These are phyloP conservation scores for Microsporum canis DNA, from an alignment of 2,329 filamentous ascomycete genomes.

Conservation along the genomic window DNA sequence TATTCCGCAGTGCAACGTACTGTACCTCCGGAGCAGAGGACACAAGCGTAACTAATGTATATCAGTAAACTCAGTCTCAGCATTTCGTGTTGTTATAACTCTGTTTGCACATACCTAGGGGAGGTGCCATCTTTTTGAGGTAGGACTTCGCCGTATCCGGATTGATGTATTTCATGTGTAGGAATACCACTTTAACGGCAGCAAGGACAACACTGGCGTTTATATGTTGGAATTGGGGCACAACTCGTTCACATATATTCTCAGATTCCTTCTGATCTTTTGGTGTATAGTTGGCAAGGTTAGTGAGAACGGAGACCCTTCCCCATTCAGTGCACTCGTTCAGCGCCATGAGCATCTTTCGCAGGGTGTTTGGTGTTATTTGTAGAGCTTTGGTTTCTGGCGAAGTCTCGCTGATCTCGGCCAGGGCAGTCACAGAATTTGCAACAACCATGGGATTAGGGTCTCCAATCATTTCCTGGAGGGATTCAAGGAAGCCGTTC, in stretches of 20 bases:
- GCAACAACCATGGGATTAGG: slow-evolving; percentile 99
- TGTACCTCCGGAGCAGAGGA: slow-evolving; percentile 95
- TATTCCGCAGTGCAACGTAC: slow-evolving; percentile 92
- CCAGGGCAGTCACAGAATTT: slow-evolving; percentile 86
- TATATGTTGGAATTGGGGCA: slow-evolving; percentile 95
- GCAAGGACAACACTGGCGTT: slow-evolving; percentile 94
- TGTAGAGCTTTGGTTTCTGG: slow-evolving; percentile 81
- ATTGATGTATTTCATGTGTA: slow-evolving; percentile 81
- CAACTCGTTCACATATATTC: slow-evolving; percentile 92
- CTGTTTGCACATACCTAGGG: slow-evolving; percentile 53
- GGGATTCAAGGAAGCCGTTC: slow-evolving; percentile 84
- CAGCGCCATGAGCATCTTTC: slow-evolving; percentile 91
- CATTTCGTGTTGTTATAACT: not conserved
- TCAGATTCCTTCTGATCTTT: slow-evolving; percentile 90
- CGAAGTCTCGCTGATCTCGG: slow-evolving; percentile 80
- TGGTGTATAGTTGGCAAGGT: slow-evolving; percentile 76
- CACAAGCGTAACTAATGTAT: slow-evolving; percentile 67
- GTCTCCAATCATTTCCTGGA: slow-evolving; percentile 94
- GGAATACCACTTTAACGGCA: slow-evolving; percentile 95
- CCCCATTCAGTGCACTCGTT: slow-evolving; percentile 99
- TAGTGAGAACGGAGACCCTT: slow-evolving; percentile 81
- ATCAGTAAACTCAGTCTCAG: slow-evolving; percentile 18
- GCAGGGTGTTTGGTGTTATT: slow-evolving; percentile 70
- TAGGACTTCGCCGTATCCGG: slow-evolving; percentile 72
- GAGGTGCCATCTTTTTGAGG: slow-evolving; percentile 96